Evolutionary conservation across 176 grass and related monocot species (phyloP).

Genomic region (Oryza brachyantha): DNA sequence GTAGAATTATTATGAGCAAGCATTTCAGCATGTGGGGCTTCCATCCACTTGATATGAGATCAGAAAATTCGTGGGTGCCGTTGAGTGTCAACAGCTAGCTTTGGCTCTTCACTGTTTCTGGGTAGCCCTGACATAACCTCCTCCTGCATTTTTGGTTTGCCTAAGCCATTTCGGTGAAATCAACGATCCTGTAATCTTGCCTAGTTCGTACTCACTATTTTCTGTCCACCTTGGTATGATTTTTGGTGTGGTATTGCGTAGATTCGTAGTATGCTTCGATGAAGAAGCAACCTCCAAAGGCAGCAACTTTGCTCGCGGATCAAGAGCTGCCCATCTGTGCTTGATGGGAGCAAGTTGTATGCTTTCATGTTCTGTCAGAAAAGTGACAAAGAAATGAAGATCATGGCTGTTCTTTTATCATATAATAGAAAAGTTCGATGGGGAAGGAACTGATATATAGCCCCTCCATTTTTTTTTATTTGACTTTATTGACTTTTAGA

Average conservation of each 20-base stretch:
- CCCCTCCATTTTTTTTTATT: no score
- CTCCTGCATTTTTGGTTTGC: neutral
- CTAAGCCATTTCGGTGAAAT: neutral
- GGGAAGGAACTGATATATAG: neutral
- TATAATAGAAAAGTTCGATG: neutral
- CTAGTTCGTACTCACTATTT: neutral
- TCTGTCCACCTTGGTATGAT: neutral
- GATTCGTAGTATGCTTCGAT: neutral
- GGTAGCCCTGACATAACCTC: neutral
- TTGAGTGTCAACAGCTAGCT: neutral
- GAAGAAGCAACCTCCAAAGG: conserved; percentile 12
- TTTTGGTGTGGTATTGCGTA: neutral
- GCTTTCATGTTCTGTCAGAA: neutral
- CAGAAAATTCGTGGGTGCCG: neutral
- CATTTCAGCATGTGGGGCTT: neutral
- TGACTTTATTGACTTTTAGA: no score
- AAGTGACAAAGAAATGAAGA: neutral
- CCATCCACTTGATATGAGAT: neutral
- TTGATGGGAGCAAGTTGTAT: neutral
- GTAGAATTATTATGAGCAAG: neutral
- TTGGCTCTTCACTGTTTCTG: neutral
- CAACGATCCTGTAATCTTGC: neutral
- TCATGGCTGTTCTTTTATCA: neutral
- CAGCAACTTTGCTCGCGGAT: neutral
- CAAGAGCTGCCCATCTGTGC: neutral